Evolutionary conservation across 768 basidiomycete genomes (phyloP).

Genomic region (Mycena olivaceomarginata): DNA sequence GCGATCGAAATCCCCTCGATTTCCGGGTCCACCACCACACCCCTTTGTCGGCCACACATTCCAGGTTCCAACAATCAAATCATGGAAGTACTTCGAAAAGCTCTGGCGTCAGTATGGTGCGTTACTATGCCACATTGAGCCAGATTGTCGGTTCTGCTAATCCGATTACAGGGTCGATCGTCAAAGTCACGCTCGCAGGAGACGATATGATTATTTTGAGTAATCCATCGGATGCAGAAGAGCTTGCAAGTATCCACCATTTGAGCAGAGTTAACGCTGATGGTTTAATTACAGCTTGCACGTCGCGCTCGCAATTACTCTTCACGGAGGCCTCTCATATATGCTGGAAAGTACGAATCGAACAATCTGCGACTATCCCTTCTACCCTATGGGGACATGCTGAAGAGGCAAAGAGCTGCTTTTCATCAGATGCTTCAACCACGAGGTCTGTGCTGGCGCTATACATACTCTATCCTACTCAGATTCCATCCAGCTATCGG

Average conservation of each 20-base stretch:
- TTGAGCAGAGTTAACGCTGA: not conserved
- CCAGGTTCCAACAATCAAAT: not conserved
- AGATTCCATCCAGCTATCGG: not conserved
- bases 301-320: constrained; percentile 19
- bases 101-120: constrained; percentile 10
- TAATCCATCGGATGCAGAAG: constrained; percentile 9
- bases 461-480: not conserved
- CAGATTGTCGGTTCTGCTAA: not conserved
- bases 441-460: not conserved
- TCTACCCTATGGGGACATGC: constrained; percentile 2
- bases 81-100: constrained; percentile 26
- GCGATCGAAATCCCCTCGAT: not conserved
- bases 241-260: constrained; percentile 2
- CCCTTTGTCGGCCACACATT: constrained; percentile 21
- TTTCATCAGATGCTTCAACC: constrained; percentile 28
- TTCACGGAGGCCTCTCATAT: constrained; percentile 4
- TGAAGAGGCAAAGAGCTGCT: constrained; percentile 11
- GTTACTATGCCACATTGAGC: not conserved
- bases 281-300: not conserved
- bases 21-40: constrained; percentile 13
- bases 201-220: constrained; percentile 19
- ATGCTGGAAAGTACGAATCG: not conserved
- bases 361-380: constrained; percentile 1
- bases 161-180: not conserved
- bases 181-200: constrained; percentile 13